Evolutionary conservation across 768 basidiomycete genomes (phyloP), one percentile per base, ranked within the genome.

Genomic region (Imleria badia): DNA sequence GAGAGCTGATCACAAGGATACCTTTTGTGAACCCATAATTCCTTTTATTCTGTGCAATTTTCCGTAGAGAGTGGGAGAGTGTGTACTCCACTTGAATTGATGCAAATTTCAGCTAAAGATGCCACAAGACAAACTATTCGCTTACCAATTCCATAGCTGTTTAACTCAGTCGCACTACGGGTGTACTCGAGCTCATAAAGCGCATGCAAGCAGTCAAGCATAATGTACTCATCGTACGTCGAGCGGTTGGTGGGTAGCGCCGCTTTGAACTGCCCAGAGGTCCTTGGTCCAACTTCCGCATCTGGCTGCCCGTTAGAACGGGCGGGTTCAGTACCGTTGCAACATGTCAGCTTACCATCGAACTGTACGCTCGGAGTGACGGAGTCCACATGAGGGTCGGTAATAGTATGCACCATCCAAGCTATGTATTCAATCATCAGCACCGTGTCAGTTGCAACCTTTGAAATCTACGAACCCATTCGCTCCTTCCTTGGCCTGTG

Each of bases 281-380:
- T 64, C 52, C 70, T 66, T 0, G 69, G 69, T 8, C 59, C 59
- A 30, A 20, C 33, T 22, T 48, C 44, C 8, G 13, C 20, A 38
- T 51, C 51, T 13, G 62, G 68, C 9, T 51, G 51, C 31, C 68
- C 62, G 14, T 67, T 36, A 2, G 51, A 43, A 11, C 40, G 49
- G 10, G 59, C 45, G 17, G 63, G 60, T 19, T 63, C 47, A 3
- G 19, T 29, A 20, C 43, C 36, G 36, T 14, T 38, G 43, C 66
- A 56, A 54, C 61, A 54, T 26, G 56, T 50, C 51, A 66, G 31
- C 50, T 57, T 62, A 13, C 54, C 48, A 48, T 71, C 66, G 23
- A 75, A 75, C 60, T 72, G 63, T 1, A 73, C 62, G 12, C 69
- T 68, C 11, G 70, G 70, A 0, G 60, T 69, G 41, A 72, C 66